These are phyloP conservation scores for Fimicolochytrium jonesii DNA, from an alignment of 192 early-diverging fungal genomes.

Conservation along the genomic window DNA sequence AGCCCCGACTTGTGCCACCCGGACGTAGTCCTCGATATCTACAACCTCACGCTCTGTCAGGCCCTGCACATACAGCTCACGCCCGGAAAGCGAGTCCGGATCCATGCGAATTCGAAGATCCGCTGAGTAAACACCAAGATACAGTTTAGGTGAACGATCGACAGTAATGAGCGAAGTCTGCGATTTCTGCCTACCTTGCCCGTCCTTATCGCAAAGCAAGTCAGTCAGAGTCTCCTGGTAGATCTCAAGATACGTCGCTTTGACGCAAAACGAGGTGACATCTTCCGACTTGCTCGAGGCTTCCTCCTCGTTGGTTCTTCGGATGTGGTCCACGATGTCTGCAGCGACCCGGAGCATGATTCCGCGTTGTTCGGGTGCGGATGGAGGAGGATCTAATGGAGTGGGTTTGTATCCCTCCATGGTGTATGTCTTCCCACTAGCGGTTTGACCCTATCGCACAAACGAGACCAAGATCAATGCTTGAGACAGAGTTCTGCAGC, in stretches of 20 bases:
- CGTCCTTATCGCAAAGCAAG: slow-evolving; percentile 28
- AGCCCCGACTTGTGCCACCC: slow-evolving; percentile 28
- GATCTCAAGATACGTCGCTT: slow-evolving; percentile 44
- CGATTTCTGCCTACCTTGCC: slow-evolving; percentile 24
- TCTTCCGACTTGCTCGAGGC: not conserved
- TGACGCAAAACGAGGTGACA: slow-evolving; percentile 32
- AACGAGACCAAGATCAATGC: not conserved
- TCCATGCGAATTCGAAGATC: slow-evolving; percentile 42
- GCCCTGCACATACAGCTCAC: slow-evolving; percentile 42
- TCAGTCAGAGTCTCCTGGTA: slow-evolving; percentile 40
- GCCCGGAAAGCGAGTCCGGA: slow-evolving; percentile 30
- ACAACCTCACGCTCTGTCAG: slow-evolving; percentile 32
- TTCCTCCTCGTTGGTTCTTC: not conserved
- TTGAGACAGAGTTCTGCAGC: not conserved
- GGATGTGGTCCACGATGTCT: slow-evolving; percentile 17
- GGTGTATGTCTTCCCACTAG: slow-evolving; percentile 44
- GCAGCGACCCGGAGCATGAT: slow-evolving; percentile 25
- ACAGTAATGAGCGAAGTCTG: no score
- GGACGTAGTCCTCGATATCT: slow-evolving; percentile 22
- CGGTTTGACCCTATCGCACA: slow-evolving; percentile 32
- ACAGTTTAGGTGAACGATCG: no score
- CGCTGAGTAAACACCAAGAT: slow-evolving; percentile 6
- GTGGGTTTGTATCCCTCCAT: slow-evolving; percentile 32
- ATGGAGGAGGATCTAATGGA: slow-evolving; percentile 5
- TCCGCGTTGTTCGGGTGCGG: slow-evolving; percentile 1